Evolutionary conservation across 306 rosid species (phyloP).

Genomic region (Vigna radiata): DNA sequence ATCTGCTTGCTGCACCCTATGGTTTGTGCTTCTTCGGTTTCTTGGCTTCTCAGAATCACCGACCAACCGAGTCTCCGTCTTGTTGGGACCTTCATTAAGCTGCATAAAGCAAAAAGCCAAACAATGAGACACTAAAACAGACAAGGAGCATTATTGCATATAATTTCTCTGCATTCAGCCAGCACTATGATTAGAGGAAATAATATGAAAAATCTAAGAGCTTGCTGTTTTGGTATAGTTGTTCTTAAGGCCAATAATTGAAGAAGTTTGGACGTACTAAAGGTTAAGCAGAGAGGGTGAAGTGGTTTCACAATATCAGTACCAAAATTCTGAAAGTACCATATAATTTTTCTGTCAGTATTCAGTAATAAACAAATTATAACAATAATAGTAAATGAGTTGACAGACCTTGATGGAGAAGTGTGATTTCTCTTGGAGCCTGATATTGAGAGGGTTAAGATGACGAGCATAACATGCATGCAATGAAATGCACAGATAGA

Average conservation of each 20-base stretch:
- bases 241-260: background rate
- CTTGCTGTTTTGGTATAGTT: background rate
- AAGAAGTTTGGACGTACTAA: background rate
- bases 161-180: background rate
- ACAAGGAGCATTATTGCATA: background rate
- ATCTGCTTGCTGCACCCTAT: slow-evolving; percentile 5
- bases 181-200: background rate
- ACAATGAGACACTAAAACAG: background rate
- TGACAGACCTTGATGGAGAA: slow-evolving; percentile 50
- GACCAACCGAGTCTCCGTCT: slow-evolving; percentile 21
- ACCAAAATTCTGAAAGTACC: background rate
- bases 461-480: slow-evolving; percentile 70
- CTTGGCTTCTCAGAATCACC: slow-evolving; percentile 21
- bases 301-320: background rate
- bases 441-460: slow-evolving; percentile 36
- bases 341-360: background rate
- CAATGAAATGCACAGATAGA: slow-evolving; percentile 64
- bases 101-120: slow-evolving; percentile 43
- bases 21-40: slow-evolving; percentile 29
- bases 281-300: background rate
- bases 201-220: background rate
- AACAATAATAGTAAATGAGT: background rate
- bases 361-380: background rate
- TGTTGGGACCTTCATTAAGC: slow-evolving; percentile 25
- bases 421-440: slow-evolving; percentile 41